Evolutionary conservation across 768 basidiomycete genomes (phyloP), one percentile per base, ranked within the genome.

Genomic region (Kondoa malvinella): DNA sequence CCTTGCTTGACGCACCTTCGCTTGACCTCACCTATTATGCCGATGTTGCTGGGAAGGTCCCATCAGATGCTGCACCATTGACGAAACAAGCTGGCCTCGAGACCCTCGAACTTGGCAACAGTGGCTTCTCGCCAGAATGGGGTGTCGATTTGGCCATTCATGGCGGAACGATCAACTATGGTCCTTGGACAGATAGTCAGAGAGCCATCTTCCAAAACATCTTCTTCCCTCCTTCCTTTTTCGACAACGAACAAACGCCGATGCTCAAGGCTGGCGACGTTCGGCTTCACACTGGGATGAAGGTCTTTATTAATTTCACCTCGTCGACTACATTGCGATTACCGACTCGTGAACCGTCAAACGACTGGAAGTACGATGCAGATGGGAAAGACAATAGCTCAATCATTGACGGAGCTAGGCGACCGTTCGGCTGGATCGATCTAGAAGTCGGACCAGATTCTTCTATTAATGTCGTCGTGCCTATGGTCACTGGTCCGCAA

Each of bases 361-460:
- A 97, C 81, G 87, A 96, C 76, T 97, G 94, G 94, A 84, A 86
- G 75, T 96, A 87, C 86, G 94, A 96, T 75, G 85, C n/a, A n/a
- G n/a, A 84, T 33, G 4, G 68, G 21, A 64, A 66, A n/a, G 73
- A 79, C 33, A 74, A 75, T 3, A 78, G 81, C 81, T 80, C 32
- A 81, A 81, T 65, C 81, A 81, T 70, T 71, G 64, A 69, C 16
- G 34, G 57, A 17, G 15, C 64, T 85, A 87, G 76, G 79, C 85
- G 34, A 83, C 87, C 34, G 15, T 80, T 78, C 65, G 79, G 79
- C 1, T 85, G 83, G 71, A 82, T 96, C 34, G 87, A 86, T 70
- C 74, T 92, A 31, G 80, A 80, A 25, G 84, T 86, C 33, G 88
- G 88, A 12, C 86, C 89, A 70, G 83, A 85, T 56, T 92, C 94